phyloP scores from a whole-genome alignment of 257 asterid species.

The Thymus mandschuricus region DNA sequence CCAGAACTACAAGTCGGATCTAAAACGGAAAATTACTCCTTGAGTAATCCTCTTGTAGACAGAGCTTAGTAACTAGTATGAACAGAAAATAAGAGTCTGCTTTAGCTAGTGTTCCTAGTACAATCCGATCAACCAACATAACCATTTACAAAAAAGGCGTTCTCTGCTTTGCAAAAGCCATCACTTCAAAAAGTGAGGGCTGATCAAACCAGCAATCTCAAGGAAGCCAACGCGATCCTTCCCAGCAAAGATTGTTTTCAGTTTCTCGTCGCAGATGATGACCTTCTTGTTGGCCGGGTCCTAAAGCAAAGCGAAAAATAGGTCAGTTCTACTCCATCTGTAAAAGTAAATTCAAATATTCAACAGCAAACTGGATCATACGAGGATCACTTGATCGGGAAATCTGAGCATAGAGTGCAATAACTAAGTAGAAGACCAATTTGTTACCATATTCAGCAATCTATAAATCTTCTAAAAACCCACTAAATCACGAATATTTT shows the following conservation, averaged over 20 bases:
- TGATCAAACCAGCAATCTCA: slow-evolving; percentile 89
- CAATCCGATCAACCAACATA: slow-evolving; percentile 30
- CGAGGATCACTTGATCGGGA: no score
- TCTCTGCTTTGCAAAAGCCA: slow-evolving; percentile 30
- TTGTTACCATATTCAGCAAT: neutral
- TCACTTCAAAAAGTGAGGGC: slow-evolving; percentile 82
- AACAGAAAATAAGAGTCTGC: slow-evolving; percentile 21
- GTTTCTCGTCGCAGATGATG: slow-evolving; percentile 84
- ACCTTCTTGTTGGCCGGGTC: slow-evolving; percentile 85
- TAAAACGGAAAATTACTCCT: slow-evolving; percentile 37
- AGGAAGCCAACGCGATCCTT: slow-evolving; percentile 88
- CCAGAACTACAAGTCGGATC: slow-evolving; percentile 19
- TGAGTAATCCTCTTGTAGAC: slow-evolving; percentile 23
- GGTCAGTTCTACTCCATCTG: neutral
- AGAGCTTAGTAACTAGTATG: slow-evolving; percentile 14
- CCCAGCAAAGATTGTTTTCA: slow-evolving; percentile 77
- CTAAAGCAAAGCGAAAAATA: slow-evolving; percentile 38
- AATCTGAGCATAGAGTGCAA: neutral
- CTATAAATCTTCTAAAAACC: neutral
- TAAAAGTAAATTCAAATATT: neutral
- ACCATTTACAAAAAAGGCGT: slow-evolving; percentile 36
- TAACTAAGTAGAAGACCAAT: neutral
- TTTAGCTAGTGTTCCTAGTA: slow-evolving; percentile 35
- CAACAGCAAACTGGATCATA: neutral
- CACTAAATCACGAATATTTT: neutral